Base-by-base conservation (phyloP, 2,329 filamentous ascomycete species). In the Paecilomyces niveus region DNA sequence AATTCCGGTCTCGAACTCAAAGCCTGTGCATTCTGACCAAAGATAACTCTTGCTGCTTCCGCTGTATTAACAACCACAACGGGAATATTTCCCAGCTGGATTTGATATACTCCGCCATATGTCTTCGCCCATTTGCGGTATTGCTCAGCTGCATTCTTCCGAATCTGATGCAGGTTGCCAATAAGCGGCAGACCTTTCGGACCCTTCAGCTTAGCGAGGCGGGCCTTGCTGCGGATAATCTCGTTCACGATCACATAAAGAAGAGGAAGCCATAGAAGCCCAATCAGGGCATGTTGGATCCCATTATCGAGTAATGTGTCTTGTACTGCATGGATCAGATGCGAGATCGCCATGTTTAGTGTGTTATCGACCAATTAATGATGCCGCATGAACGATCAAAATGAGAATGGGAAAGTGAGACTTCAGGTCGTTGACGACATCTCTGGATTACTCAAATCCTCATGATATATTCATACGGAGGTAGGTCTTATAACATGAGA, bases 21-120 rank as follows among this genome's bases (percentile, higher is more conserved):
- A 0, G 82, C 81, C 61, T 83, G 80, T 0, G 79, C 76, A 64
- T 84, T 80, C 10, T 80, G 74, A 1, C 78, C 77, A 59, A 85
- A 83, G 6, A 85, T 71, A 9, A 73, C 69, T 58, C 77, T 80
- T 0, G 82, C 81, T 2, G 81, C 71, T 1, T 77, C 77, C 1
- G 81, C 80, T 5, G 79, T 80, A 64, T 85, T 85, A 53, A 85
- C 77, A 9, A 85, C 77, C 2, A 85, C 76, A 13, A 84, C 72
- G 0, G 82, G 81, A 15, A 83, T 75, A 53, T 85, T 85, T 0
- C 83, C 83, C 6, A 85, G 68, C 64, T 81, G 78, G 21, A 85
- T 81, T 64, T 85, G 83, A 65, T 82, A 85, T 1, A 85, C 82
- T 1, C 73, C 65, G 0, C 80, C 79, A 58, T 80, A 80, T 45